phyloP scores from a whole-genome alignment of 495 filamentous ascomycete genomes.

The Chaetomium fimeti region DNA sequence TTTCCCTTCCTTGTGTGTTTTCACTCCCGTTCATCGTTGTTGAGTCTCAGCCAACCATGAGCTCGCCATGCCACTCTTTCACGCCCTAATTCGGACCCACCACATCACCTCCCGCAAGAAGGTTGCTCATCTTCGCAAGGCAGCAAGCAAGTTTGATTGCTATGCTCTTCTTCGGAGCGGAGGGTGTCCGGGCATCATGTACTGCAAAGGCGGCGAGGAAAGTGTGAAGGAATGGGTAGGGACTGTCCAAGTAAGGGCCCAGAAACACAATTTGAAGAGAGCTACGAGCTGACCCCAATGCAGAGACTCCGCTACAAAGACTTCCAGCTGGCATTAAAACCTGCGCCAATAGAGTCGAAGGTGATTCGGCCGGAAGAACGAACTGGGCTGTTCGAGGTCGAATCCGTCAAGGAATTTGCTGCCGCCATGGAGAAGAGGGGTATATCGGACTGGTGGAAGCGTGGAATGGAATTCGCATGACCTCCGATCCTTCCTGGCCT shows the following conservation, averaged over 20 bases:
- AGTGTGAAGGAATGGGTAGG: conserved; percentile 36
- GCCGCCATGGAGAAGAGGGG: conserved; percentile 33
- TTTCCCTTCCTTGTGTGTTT: background rate
- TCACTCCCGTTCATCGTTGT: background rate
- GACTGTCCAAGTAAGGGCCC: conserved; percentile 32
- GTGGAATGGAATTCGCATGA: conserved; percentile 33
- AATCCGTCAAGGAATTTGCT: conserved; percentile 31
- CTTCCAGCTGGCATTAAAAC: conserved; percentile 33
- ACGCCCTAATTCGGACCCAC: conserved; percentile 71
- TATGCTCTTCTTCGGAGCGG: conserved; percentile 65
- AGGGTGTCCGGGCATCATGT: conserved; percentile 72
- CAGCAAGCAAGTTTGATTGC: conserved; percentile 56
- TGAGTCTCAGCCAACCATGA: background rate
- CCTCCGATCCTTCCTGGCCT: background rate
- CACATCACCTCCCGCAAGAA: conserved; percentile 83
- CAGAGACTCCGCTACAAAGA: conserved; percentile 39
- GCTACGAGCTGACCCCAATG: background rate
- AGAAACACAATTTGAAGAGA: background rate
- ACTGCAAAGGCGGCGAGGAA: conserved; percentile 62
- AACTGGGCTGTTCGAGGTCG: conserved; percentile 31
- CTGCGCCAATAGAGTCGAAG: conserved; percentile 21
- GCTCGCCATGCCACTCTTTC: conserved; percentile 39
- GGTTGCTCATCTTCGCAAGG: conserved; percentile 62
- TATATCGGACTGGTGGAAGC: conserved; percentile 31
- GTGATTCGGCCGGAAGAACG: conserved; percentile 13